Evolutionary conservation across 1,139 yeast genomes (phyloP).

Genomic region (Arxiozyma bovina): DNA sequence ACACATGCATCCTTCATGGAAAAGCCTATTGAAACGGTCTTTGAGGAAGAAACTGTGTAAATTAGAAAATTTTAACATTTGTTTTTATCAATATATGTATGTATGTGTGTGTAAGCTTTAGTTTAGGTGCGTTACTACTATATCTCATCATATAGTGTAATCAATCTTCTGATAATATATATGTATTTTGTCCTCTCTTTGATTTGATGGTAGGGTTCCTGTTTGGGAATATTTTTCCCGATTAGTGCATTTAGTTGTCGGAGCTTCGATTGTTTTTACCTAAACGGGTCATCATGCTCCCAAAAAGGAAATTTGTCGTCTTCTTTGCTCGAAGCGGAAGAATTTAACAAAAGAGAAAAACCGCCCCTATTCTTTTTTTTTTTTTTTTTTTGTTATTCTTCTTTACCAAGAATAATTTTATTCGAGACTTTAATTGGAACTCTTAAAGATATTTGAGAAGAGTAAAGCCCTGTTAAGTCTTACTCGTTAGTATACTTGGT

Average conservation of each 20-base stretch:
- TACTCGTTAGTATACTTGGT: too few relatives aligned
- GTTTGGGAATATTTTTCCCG: background rate
- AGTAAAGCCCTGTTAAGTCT: too few relatives aligned
- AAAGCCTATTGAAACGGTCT: slow-evolving; percentile 95
- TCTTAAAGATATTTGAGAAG: background rate
- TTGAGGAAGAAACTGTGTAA: slow-evolving; percentile 71
- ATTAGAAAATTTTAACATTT: background rate
- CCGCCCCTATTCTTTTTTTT: too few relatives aligned
- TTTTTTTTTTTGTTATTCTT: too few relatives aligned
- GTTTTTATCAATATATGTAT: slow-evolving; percentile 1
- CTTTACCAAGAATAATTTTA: too few relatives aligned
- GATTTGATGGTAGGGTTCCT: background rate
- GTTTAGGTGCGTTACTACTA: background rate
- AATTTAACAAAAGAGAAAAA: too few relatives aligned
- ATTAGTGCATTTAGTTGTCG: background rate
- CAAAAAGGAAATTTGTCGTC: background rate
- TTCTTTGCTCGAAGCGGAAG: background rate
- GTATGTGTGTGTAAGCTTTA: background rate
- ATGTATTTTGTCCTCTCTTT: too few relatives aligned
- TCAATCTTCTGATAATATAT: too few relatives aligned
- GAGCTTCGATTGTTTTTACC: background rate
- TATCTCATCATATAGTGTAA: too few relatives aligned
- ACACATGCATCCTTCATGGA: slow-evolving; percentile 94
- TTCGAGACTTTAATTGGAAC: background rate
- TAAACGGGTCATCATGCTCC: background rate